Percentiles rank a stretch among this genome's conserved stretches.
These are phyloP conservation scores for Phytopythium sindhum DNA, from an alignment of 352 stramenopile species.

Conservation along the genomic window DNA sequence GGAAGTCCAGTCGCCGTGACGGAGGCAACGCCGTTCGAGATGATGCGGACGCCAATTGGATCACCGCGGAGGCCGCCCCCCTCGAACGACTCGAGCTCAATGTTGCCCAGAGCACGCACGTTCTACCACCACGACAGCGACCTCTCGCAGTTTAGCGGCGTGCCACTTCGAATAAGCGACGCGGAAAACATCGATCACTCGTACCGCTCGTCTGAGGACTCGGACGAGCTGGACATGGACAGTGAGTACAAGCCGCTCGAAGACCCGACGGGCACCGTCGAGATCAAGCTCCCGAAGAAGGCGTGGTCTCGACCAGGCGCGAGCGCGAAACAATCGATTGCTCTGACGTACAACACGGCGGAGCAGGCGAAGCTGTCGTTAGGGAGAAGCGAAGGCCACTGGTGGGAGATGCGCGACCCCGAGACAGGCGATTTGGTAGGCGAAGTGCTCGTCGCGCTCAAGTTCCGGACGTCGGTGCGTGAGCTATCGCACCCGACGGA, in stretches of 20 bases:
- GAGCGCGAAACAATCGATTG: constrained; percentile 61
- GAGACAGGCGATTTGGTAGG: constrained; percentile 72
- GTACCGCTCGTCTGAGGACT: constrained; percentile 60
- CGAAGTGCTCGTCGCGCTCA: constrained; percentile 78
- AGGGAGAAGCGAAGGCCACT: constrained; percentile 70
- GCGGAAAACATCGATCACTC: constrained; percentile 64
- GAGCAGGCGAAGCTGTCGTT: constrained; percentile 69
- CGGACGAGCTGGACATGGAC: constrained; percentile 30
- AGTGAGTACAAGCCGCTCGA: constrained; percentile 21
- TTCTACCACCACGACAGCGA: constrained; percentile 55
- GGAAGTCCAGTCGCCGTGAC: constrained; percentile 52
- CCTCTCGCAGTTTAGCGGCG: constrained; percentile 31
- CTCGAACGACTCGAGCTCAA: constrained; percentile 24
- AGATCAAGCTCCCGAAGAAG: constrained; percentile 84
- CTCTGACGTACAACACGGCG: constrained; percentile 74
- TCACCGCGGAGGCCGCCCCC: constrained; percentile 32
- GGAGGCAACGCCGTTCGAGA: constrained; percentile 61
- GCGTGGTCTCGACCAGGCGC: constrained; percentile 74
- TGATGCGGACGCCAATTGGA: constrained; percentile 50
- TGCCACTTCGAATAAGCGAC: constrained; percentile 50
- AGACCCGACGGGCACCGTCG: constrained; percentile 47
- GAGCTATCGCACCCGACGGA: constrained; percentile 50
- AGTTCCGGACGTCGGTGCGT: constrained; percentile 66
- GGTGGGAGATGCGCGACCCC: constrained; percentile 81
- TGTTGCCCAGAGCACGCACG: constrained; percentile 28